Evolutionary conservation across 1,284 basidiomycete genomes (phyloP).

Genomic region (Lentinula novae-zelandiae): DNA sequence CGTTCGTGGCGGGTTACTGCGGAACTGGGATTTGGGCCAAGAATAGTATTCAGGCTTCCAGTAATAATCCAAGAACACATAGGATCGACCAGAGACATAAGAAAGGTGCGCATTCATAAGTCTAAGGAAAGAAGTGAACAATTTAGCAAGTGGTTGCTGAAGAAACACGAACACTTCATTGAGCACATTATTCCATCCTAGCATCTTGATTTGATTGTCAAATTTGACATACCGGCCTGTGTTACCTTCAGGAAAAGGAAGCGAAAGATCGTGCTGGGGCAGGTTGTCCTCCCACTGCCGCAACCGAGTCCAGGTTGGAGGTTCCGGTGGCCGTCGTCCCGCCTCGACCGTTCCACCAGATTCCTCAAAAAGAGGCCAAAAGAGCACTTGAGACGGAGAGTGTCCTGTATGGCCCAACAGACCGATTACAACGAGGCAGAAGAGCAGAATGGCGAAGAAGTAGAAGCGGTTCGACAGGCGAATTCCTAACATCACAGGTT

Average conservation of each 20-base stretch:
- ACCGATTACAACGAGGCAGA: not conserved
- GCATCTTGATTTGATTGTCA: slow-evolving; percentile 9
- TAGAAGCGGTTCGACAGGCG: not conserved
- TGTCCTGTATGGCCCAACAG: not conserved
- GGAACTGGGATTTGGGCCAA: slow-evolving; percentile 22
- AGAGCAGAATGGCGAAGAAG: not conserved
- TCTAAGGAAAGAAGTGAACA: slow-evolving; percentile 18
- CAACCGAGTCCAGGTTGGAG: slow-evolving; percentile 4
- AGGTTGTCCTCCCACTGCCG: slow-evolving; percentile 6
- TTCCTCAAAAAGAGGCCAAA: not conserved
- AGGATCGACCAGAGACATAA: slow-evolving; percentile 39
- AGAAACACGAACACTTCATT: slow-evolving; percentile 13
- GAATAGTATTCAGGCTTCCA: slow-evolving; percentile 36
- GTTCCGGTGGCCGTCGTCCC: slow-evolving; percentile 1
- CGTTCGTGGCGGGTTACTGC: slow-evolving; percentile 21
- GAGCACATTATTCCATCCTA: slow-evolving; percentile 16
- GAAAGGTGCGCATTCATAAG: slow-evolving; percentile 42
- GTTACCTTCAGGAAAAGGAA: slow-evolving; percentile 13
- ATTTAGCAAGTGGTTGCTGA: not conserved
- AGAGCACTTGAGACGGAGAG: not conserved
- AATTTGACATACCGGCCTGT: slow-evolving; percentile 15
- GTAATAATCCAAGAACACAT: slow-evolving; percentile 39
- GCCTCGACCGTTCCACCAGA: not conserved
- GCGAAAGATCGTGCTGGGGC: slow-evolving; percentile 14
- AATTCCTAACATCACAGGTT: not conserved